Evolutionary conservation across 2,329 filamentous ascomycete species (phyloP).

Genomic region (Alternaria burnsii): DNA sequence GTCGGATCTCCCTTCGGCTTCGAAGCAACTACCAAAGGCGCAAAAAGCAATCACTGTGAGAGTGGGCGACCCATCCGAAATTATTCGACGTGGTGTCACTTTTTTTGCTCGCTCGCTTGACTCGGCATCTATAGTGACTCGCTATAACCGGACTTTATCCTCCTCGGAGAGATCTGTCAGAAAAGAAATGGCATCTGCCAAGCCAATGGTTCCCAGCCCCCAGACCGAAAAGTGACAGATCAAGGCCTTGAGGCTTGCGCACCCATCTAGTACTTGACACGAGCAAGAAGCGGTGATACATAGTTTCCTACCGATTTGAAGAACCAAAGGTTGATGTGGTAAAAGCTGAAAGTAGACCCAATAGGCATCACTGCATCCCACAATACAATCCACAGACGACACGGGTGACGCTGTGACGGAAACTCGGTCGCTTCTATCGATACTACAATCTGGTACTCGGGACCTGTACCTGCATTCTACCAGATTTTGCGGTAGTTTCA

Average conservation of each 20-base stretch:
- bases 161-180: background rate
- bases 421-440: background rate
- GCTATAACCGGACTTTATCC: background rate
- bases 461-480: background rate
- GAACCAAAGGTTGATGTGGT: background rate
- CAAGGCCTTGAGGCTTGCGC: background rate
- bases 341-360: background rate
- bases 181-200: slow-evolving; percentile 4
- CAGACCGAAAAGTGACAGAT: background rate
- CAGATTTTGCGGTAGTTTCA: background rate
- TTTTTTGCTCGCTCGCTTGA: background rate
- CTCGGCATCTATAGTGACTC: background rate
- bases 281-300: background rate
- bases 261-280: background rate
- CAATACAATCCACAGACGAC: background rate
- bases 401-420: background rate
- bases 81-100: background rate
- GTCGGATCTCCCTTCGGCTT: background rate
- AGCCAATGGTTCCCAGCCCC: slow-evolving; percentile 13
- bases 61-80: background rate
- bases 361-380: background rate
- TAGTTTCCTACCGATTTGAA: background rate
- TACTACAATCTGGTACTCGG: background rate
- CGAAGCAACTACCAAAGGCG: background rate
- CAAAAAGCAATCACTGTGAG: background rate